A percentile compares a stretch with the other conserved stretches of the same genome.
Evolutionary conservation across 1,139 yeast genomes (phyloP).

Genomic region (Protomyces inouyei): DNA sequence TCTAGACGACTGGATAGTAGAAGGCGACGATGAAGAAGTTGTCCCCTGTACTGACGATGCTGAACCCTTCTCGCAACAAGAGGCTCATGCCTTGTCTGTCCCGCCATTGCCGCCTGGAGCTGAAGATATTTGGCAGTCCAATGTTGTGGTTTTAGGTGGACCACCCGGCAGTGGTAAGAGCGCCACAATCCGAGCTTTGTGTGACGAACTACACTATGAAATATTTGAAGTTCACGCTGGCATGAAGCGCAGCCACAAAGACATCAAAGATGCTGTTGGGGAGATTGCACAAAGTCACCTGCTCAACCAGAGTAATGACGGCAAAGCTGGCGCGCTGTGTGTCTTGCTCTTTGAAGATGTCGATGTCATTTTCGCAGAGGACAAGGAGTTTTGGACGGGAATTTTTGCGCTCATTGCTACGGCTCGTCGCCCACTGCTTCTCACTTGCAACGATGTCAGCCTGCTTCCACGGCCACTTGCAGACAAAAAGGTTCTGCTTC

Average conservation of each 20-base stretch:
- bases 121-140: constrained; percentile 12
- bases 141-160: constrained; percentile 58
- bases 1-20: neutral
- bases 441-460: constrained; percentile 61
- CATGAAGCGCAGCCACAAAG: constrained; percentile 65
- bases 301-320: constrained; percentile 47
- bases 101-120: neutral
- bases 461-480: constrained; percentile 53
- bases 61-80: neutral
- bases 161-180: constrained; percentile 76
- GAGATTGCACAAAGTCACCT: constrained; percentile 83
- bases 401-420: constrained; percentile 59
- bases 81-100: neutral
- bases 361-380: constrained; percentile 74
- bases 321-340: constrained; percentile 30
- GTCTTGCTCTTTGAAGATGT: constrained; percentile 80
- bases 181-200: constrained; percentile 63
- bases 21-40: neutral
- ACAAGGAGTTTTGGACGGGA: constrained; percentile 73
- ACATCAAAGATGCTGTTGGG: constrained; percentile 57
- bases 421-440: constrained; percentile 71
- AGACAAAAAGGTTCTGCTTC: neutral
- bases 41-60: neutral
- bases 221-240: constrained; percentile 80
- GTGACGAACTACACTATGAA: constrained; percentile 60